Evolutionary conservation across 495 filamentous ascomycete genomes (phyloP).

Genomic region (Neurospora sp.): DNA sequence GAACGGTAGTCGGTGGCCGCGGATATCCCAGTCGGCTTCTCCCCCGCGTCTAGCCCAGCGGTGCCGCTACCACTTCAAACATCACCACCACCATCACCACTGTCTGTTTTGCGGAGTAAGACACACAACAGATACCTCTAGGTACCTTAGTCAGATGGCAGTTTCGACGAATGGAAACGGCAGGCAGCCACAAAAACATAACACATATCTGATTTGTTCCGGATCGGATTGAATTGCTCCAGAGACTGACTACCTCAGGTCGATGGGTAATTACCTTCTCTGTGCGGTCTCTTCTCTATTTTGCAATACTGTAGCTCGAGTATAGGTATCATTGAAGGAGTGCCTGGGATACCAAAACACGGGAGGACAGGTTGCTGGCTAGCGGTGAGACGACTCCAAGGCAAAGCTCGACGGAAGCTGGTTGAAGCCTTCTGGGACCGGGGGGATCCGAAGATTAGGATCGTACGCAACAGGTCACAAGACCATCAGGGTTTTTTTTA

Average conservation of each 20-base stretch:
- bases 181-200: not conserved
- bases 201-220: not conserved
- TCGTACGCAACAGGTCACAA: slow-evolving; percentile 8
- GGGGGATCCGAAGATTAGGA: slow-evolving; percentile 9
- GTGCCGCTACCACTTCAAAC: not conserved
- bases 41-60: not conserved
- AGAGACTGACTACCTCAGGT: not conserved
- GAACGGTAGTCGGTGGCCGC: not conserved
- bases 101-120: not conserved
- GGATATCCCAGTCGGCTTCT: not conserved
- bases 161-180: not conserved
- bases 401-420: not conserved
- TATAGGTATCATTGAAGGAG: not conserved
- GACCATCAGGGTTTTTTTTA: slow-evolving; percentile 12
- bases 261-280: not conserved
- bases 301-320: not conserved
- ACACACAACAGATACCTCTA: not conserved
- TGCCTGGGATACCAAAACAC: not conserved
- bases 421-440: not conserved
- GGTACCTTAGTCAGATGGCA: not conserved
- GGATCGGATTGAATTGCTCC: not conserved
- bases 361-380: not conserved
- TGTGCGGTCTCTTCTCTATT: not conserved
- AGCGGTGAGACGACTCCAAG: slow-evolving; percentile 7
- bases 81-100: not conserved